These are phyloP conservation scores for Panellus pusillus DNA, from an alignment of 768 basidiomycete species.

Conservation along the genomic window DNA sequence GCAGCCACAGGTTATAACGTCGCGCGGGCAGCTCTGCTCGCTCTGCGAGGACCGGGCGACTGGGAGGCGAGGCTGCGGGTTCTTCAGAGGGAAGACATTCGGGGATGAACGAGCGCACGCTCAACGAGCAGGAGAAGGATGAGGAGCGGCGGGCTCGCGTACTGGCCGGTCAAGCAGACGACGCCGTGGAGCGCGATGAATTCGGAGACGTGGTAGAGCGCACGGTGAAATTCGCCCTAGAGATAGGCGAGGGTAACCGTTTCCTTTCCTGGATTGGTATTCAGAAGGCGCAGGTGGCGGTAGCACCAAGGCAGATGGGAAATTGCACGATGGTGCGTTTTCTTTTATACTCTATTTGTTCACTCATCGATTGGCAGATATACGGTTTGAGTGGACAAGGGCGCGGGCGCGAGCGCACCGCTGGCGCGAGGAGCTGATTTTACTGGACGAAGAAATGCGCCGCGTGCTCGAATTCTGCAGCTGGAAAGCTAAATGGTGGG, in stretches of 20 bases:
- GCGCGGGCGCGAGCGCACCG: too few relatives aligned
- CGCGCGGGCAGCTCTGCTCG: constrained; percentile 3
- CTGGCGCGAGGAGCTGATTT: too few relatives aligned
- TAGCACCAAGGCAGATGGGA: not conserved
- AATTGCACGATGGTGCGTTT: constrained; percentile 10
- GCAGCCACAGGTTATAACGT: not conserved
- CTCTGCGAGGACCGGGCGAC: constrained; percentile 6
- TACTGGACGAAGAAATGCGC: too few relatives aligned
- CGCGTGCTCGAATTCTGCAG: too few relatives aligned
- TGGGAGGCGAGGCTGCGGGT: constrained; percentile 14
- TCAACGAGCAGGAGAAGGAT: constrained; percentile 24
- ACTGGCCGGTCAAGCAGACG: constrained; percentile 7
- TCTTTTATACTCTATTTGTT: too few relatives aligned
- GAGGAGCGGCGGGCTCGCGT: constrained; percentile 4
- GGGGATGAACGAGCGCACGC: constrained; percentile 14
- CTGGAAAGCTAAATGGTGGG: too few relatives aligned
- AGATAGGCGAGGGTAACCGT: constrained; percentile 14
- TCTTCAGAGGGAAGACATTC: constrained; percentile 13
- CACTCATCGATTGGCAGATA: too few relatives aligned
- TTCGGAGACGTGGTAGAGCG: not conserved
- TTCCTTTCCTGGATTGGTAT: constrained; percentile 24
- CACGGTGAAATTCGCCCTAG: constrained; percentile 6
- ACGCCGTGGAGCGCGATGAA: too few relatives aligned
- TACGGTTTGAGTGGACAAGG: too few relatives aligned
- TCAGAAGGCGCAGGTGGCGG: not conserved